Conservation (phyloP, 139 green algal species). For the Picochlorum sp. region DNA sequence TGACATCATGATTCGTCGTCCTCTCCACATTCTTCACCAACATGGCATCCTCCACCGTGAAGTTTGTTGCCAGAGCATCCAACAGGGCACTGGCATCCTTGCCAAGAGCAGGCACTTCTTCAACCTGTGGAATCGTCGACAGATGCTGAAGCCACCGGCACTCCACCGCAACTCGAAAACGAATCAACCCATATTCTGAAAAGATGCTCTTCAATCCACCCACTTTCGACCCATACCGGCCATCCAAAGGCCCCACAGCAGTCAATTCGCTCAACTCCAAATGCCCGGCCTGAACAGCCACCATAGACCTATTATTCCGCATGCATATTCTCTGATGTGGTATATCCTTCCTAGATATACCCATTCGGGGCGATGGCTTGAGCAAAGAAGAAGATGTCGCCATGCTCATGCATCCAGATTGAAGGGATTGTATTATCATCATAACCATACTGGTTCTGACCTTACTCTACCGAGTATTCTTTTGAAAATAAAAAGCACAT, state of each 20-base stretch:
- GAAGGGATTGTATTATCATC: too few relatives aligned
- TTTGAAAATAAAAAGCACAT: too few relatives aligned
- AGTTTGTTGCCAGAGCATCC: conserved; percentile 61
- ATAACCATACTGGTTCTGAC: too few relatives aligned
- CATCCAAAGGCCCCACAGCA: conserved; percentile 78
- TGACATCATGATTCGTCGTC: conserved; percentile 99
- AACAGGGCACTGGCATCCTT: conserved; percentile 63
- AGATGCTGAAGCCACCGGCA: conserved; percentile 92
- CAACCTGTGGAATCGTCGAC: conserved; percentile 60
- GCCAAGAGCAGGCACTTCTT: conserved; percentile 72
- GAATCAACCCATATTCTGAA: conserved; percentile 95
- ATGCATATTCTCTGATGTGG: too few relatives aligned
- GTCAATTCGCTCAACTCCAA: conserved; percentile 65
- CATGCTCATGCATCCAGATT: too few relatives aligned
- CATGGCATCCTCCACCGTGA: conserved; percentile 62
- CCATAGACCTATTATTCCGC: too few relatives aligned
- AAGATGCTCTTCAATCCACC: conserved; percentile 74
- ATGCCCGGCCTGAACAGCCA: conserved; percentile 1
- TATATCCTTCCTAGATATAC: too few relatives aligned
- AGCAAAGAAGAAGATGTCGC: too few relatives aligned
- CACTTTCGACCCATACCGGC: conserved; percentile 75
- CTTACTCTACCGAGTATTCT: too few relatives aligned
- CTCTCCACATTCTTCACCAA: conserved; percentile 71
- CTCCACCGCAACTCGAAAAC: conserved; percentile 90
- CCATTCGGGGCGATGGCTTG: too few relatives aligned